Evolutionary conservation across 2,329 filamentous ascomycete species (phyloP), one percentile per base, ranked within the genome.

Genomic region (Xylariaceae sp.): DNA sequence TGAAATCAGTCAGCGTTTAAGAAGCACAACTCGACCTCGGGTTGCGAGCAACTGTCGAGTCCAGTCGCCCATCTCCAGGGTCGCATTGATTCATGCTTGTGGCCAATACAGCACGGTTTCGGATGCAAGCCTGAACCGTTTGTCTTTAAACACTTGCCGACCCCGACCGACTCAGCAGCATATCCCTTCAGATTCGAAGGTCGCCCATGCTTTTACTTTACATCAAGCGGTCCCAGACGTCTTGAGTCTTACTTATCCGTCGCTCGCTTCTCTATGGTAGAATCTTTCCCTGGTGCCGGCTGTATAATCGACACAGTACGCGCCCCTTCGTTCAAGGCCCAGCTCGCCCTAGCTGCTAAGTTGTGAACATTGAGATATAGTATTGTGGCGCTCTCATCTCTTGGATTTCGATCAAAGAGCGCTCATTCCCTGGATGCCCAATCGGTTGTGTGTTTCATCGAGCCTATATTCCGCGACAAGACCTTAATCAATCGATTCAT

Each of bases 121-220:
- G 65, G 61, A 63, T 66, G 54, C 62, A 52, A 65, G 62, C 56
- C 67, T 53, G 54, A 65, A n/a, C 26, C 58, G 44, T 61, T 53
- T 62, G 50, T 62, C 57, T 66, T 61, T 63, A 52, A 45, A 21
- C 48, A 31, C 44, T 45, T 41, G 28, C 40, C 53, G 33, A 39
- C 52, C 49, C n/a, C 50, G 48, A 53, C 33, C 45, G 21, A 54
- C 56, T 52, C 36, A 55, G 34, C 53, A 63, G 44, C 62, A 36
- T 56, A 52, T 61, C 41, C 55, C 58, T 51, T 55, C 34, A 47
- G 53, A 36, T 47, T 39, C 47, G 41, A 56, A 34, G 43, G 9
- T 40, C 24, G 36, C 29, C 39, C 14, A 28, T 43, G 34, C 34
- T 47, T 55, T 21, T 33, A 23, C 26, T 56, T 43, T 41, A 26